phyloP scores from a whole-genome alignment of 345 rosid species.

The Erodium maritimum region DNA sequence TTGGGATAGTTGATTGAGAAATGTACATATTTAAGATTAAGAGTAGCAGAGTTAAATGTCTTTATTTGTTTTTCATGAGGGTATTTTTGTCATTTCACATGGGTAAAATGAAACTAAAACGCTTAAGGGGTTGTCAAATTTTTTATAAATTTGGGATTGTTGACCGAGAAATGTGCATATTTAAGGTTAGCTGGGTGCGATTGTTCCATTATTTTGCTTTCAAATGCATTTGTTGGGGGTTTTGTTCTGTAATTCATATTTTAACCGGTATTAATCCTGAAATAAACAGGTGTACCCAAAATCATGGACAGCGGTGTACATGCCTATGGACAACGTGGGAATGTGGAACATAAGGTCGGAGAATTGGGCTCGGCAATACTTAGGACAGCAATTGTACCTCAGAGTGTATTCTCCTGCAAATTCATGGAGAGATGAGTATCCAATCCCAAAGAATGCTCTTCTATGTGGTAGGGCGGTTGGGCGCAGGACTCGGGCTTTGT shows the following conservation, averaged over 20 bases:
- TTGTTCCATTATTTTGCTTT: background rate
- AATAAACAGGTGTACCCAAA: slow-evolving; percentile 46
- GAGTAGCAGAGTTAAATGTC: too few relatives aligned
- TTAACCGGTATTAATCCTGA: background rate
- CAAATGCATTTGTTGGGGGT: background rate
- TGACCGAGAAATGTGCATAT: too few relatives aligned
- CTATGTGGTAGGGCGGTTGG: slow-evolving; percentile 50
- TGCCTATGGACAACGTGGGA: slow-evolving; percentile 66
- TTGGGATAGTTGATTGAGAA: too few relatives aligned
- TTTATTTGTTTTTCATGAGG: too few relatives aligned
- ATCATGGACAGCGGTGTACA: slow-evolving; percentile 62
- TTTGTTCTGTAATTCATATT: background rate
- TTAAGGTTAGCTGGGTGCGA: too few relatives aligned
- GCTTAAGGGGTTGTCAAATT: too few relatives aligned
- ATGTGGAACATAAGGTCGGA: slow-evolving; percentile 75
- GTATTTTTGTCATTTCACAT: too few relatives aligned
- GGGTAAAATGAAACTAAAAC: too few relatives aligned
- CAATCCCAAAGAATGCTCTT: slow-evolving; percentile 48
- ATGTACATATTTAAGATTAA: too few relatives aligned
- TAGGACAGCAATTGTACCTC: slow-evolving; percentile 65
- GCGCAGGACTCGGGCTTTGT: slow-evolving; percentile 12
- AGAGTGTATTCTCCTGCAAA: slow-evolving; percentile 40
- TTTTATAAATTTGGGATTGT: too few relatives aligned
- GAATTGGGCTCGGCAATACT: slow-evolving; percentile 54
- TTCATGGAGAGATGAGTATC: slow-evolving; percentile 60